A percentile compares a stretch with the other conserved stretches of the same genome.
These are phyloP conservation scores for Larix sibirica DNA, from an alignment of 83 land plant genomes.

Conservation along the genomic window DNA sequence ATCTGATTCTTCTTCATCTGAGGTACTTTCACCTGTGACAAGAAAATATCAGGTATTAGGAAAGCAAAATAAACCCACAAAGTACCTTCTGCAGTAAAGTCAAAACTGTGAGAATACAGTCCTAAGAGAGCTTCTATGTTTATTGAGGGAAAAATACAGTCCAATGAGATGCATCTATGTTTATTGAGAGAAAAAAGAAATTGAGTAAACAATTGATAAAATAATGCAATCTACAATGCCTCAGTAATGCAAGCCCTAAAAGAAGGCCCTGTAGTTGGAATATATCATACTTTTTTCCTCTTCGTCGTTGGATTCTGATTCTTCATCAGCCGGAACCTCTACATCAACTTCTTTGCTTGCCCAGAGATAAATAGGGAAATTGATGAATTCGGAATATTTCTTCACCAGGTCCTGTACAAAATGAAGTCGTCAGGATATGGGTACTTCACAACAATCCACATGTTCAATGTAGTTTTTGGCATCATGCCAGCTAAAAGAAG, in stretches of 20 bases:
- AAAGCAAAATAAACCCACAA: background rate
- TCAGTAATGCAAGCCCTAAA: background rate
- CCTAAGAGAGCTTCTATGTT: background rate
- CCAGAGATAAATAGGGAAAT: conserved; percentile 97
- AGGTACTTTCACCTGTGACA: conserved; percentile 54
- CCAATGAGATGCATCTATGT: background rate
- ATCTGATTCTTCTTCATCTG: conserved; percentile 71
- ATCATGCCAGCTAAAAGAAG: background rate
- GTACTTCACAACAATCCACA: background rate
- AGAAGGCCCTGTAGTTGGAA: conserved; percentile 3
- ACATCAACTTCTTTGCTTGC: conserved; percentile 88
- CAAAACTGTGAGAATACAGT: background rate
- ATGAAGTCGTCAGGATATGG: background rate
- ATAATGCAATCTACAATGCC: background rate
- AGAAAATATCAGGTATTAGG: background rate
- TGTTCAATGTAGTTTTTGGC: no score
- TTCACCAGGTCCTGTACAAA: conserved; percentile 85
- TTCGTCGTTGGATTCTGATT: conserved; percentile 61
- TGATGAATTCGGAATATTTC: conserved; percentile 94
- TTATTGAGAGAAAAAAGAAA: background rate
- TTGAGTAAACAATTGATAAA: background rate
- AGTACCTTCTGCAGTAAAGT: background rate
- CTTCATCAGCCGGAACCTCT: conserved; percentile 90
- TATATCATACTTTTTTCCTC: conserved; percentile 49
- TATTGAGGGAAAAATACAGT: background rate